These are phyloP conservation scores for Boletus patriciae DNA, from an alignment of 768 basidiomycete genomes.

Conservation along the genomic window DNA sequence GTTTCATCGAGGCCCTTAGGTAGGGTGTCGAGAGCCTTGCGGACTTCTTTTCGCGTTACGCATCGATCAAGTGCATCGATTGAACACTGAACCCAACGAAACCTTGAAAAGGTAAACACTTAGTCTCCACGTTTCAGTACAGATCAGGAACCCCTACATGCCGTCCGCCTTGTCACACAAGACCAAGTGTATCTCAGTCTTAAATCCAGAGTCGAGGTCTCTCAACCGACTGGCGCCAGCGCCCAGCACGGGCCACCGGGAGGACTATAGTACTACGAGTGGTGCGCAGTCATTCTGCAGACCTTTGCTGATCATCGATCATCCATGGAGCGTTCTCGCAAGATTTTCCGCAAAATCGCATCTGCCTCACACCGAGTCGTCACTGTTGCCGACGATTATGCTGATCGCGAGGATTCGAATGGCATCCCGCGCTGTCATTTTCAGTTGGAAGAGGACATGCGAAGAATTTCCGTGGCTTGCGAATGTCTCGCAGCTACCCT, in stretches of 20 bases:
- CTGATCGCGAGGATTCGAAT: background rate
- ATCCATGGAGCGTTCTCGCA: conserved; percentile 8
- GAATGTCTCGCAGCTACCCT: background rate
- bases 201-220: background rate
- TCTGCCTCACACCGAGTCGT: background rate
- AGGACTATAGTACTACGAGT: no score
- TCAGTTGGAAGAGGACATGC: conserved; percentile 7
- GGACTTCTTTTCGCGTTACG: background rate
- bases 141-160: background rate
- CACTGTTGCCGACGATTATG: background rate
- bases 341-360: background rate
- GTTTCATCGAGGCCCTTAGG: conserved; percentile 3
- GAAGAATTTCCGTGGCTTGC: conserved; percentile 7
- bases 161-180: background rate
- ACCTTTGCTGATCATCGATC: background rate
- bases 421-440: background rate
- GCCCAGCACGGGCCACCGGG: no score
- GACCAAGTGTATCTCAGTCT: background rate
- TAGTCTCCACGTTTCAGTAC: background rate
- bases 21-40: background rate
- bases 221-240: background rate
- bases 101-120: background rate
- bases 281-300: no score
- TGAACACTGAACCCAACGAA: conserved; percentile 5
- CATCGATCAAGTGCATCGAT: conserved; percentile 1